These are phyloP conservation scores for Williopsis jadinii DNA, from an alignment of 1,139 yeast genomes.

Conservation along the genomic window DNA sequence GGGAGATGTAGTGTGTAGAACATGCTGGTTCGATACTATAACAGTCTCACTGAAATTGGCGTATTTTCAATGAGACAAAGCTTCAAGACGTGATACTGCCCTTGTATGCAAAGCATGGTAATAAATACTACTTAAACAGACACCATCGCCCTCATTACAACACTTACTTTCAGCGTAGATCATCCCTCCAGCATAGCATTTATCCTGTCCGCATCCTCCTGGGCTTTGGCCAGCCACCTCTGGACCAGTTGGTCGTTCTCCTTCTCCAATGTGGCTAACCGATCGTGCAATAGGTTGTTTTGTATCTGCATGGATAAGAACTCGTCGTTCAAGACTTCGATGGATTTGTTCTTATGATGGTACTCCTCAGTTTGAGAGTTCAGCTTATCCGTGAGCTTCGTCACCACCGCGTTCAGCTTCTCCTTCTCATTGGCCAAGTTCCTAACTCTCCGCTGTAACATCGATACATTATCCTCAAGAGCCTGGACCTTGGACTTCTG, in stretches of 20 bases:
- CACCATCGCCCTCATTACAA: too few species aligned
- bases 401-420: conserved; percentile 20
- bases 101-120: too few species aligned
- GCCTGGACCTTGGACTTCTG: conserved; percentile 1
- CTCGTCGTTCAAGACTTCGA: conserved; percentile 67
- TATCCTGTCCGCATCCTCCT: conserved; percentile 50
- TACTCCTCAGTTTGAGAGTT: conserved; percentile 38
- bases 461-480: conserved; percentile 9
- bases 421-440: conserved; percentile 10
- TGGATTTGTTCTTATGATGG: conserved; percentile 44
- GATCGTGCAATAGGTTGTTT: conserved; percentile 50
- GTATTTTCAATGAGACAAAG: not conserved
- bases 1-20: too few species aligned
- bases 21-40: too few species aligned
- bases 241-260: conserved; percentile 47
- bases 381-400: conserved; percentile 28
- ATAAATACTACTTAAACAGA: too few species aligned
- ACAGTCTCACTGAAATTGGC: not conserved
- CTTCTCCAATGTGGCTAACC: conserved; percentile 29
- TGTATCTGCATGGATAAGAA: conserved; percentile 61
- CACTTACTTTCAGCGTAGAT: too few species aligned
- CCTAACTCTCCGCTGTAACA: conserved; percentile 1
- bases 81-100: too few species aligned
- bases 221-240: conserved; percentile 53
- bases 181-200: conserved; percentile 38